Evolutionary conservation across 129 eudicot genomes (phyloP).

Genomic region (Smallanthus sonchifolius): DNA sequence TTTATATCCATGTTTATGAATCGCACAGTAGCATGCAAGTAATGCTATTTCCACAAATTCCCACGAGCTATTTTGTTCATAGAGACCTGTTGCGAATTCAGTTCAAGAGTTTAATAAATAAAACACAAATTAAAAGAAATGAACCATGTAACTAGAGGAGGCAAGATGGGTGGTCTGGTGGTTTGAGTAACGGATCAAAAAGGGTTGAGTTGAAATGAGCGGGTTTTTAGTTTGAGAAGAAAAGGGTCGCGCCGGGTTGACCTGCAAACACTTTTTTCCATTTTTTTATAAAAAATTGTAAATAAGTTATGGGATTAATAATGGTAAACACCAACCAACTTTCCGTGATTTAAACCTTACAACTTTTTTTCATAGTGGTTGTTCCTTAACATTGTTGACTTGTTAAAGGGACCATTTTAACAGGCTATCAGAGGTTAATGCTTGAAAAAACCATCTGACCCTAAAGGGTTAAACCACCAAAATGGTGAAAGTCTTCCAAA

Average conservation of each 20-base stretch:
- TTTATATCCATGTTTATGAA: constrained; percentile 44
- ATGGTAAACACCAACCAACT: neutral
- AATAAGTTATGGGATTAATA: neutral
- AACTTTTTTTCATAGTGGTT: neutral
- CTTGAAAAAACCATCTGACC: neutral
- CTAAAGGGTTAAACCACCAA: neutral
- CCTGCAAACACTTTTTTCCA: neutral
- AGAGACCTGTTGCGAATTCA: constrained; percentile 32
- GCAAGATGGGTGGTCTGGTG: neutral
- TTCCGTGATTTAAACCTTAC: neutral
- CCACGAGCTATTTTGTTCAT: constrained; percentile 34
- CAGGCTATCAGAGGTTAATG: neutral
- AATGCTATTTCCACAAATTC: constrained; percentile 41
- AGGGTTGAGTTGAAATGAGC: neutral
- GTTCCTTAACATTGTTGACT: neutral
- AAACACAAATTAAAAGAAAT: constrained; percentile 6
- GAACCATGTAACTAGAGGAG: neutral
- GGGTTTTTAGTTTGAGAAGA: neutral
- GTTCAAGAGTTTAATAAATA: neutral
- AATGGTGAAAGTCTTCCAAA: neutral
- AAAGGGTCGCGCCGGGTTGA: neutral
- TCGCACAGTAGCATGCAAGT: constrained; percentile 49
- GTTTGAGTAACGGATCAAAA: neutral
- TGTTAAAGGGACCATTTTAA: neutral
- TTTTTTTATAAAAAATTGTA: neutral